Evolutionary conservation across 2,329 filamentous ascomycete genomes (phyloP), one percentile per base, ranked within the genome.

Genomic region (Colletotrichum paranaense): DNA sequence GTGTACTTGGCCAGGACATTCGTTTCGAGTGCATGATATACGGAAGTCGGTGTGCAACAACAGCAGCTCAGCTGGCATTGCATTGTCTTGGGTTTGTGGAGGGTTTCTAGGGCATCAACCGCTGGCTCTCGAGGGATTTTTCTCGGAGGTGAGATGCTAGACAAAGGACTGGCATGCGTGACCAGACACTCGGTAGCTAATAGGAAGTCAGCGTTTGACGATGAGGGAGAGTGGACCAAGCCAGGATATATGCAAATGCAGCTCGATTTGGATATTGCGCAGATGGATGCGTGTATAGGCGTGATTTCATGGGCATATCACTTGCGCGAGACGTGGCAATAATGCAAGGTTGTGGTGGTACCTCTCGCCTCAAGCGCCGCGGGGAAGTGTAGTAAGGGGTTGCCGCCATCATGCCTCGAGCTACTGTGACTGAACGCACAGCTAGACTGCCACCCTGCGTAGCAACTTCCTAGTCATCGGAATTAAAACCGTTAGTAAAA

Each of bases 171-270:
- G 4, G 24, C n/a, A 57, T 38, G 42, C 12, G 53, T 46, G 19
- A 67, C 63, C 53, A 19, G 35, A 58, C 32, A 46, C 35, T 19
- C 55, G 53, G 32, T 67, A 49, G 32, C 53, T 58, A 58, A 58
- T 58, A 35, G 46, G 53, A 57, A 8, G 53, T 30, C 53, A 55
- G 11, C 28, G 62, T 66, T 57, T 57, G 49, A 38, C 53, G 49
- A 42, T 46, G 63, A 56, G 63, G 53, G 19, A 24, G 42, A 58
- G 35, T 38, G n/a, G 42, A 53, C 58, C 6, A 49, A 19, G 28
- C 38, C 19, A 26, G 56, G 38, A 49, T 62, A n/a, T 38, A 62
- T 53, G 65, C 56, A 42, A 38, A 60, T 38, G 28, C 14, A 35
- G 30, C 65, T 67, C 26, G 28, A 55, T 62, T 19, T 16, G 56